A percentile compares a stretch with the other conserved stretches of the same genome.
Conservation (phyloP, 2,329 filamentous ascomycete genomes). For the Cercospora sesami region DNA sequence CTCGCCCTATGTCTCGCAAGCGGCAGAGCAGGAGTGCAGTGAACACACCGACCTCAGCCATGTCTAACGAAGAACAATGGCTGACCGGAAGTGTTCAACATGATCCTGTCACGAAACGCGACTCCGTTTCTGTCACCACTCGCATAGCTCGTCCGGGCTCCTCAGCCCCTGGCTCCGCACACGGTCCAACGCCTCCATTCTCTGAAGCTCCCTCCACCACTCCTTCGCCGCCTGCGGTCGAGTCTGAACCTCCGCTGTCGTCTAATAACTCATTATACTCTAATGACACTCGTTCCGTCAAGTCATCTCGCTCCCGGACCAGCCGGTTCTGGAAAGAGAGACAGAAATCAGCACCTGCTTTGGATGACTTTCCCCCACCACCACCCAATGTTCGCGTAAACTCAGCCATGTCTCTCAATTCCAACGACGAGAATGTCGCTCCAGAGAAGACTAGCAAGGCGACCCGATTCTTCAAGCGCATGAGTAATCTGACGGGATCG, state of each 20-base stretch:
- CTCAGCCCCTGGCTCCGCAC: constrained; percentile 25
- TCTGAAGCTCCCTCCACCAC: constrained; percentile 41
- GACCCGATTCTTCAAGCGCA: constrained; percentile 65
- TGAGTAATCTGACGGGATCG: constrained; percentile 47
- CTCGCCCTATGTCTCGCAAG: constrained; percentile 27
- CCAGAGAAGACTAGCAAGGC: constrained; percentile 50
- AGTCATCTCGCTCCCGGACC: constrained; percentile 17
- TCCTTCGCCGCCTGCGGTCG: constrained; percentile 13
- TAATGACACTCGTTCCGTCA: constrained; percentile 26
- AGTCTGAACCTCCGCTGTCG: constrained; percentile 21
- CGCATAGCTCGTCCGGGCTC: constrained; percentile 68
- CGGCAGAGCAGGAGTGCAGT: constrained; percentile 25
- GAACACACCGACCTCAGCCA: constrained; percentile 16
- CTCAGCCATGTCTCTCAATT: constrained; percentile 31
- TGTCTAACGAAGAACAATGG: constrained; percentile 30
- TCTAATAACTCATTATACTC: constrained; percentile 24
- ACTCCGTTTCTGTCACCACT: constrained; percentile 86
- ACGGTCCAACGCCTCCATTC: constrained; percentile 49
- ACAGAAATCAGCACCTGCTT: constrained; percentile 13
- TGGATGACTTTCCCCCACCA: constrained; percentile 27
- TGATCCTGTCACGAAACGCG: constrained; percentile 51
- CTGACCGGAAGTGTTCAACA: constrained; percentile 46
- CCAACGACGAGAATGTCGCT: constrained; percentile 50
- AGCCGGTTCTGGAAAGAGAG: constrained; percentile 21
- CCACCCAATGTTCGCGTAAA: constrained; percentile 25